Percentiles rank a stretch among this genome's conserved stretches.
Evolutionary conservation across 805 yeast species (phyloP).

Genomic region (Metschnikowia henanensis): DNA sequence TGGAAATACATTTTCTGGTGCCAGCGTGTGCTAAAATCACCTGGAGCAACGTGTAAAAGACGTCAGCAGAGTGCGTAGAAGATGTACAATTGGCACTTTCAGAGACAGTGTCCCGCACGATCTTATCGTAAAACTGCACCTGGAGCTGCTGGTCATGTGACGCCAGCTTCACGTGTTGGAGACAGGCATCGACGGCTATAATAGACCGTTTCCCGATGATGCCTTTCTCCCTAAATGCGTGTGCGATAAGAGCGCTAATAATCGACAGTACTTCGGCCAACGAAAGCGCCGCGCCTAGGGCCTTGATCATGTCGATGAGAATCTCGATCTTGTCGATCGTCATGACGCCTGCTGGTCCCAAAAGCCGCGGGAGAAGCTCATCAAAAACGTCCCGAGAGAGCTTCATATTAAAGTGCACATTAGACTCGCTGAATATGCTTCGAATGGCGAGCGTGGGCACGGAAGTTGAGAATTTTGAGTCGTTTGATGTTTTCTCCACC

Average conservation of each 20-base stretch:
- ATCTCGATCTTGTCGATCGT: conserved; percentile 62
- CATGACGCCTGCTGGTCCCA: conserved; percentile 26
- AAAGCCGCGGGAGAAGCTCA: conserved; percentile 39
- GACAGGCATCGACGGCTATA: conserved; percentile 40
- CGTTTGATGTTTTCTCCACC: conserved; percentile 18
- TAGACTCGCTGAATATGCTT: conserved; percentile 36
- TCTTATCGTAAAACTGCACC: conserved; percentile 11
- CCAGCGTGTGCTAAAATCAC: conserved; percentile 12
- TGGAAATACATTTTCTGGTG: conserved; percentile 4
- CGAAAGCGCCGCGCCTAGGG: conserved; percentile 45
- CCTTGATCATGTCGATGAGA: conserved; percentile 52
- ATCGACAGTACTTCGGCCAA: conserved; percentile 33
- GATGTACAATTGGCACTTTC: background rate
- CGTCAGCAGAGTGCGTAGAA: conserved; percentile 1
- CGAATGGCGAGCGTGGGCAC: conserved; percentile 55
- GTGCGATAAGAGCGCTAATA: conserved; percentile 30
- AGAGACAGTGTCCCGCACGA: conserved; percentile 4
- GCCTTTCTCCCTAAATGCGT: conserved; percentile 41
- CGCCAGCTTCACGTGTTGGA: conserved; percentile 7
- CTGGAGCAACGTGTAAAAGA: conserved; percentile 11
- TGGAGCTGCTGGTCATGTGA: conserved; percentile 8
- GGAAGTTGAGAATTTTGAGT: conserved; percentile 41
- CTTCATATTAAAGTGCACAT: conserved; percentile 23
- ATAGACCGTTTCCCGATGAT: conserved; percentile 51
- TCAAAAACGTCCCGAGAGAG: conserved; percentile 34